phyloP scores from a whole-genome alignment of 2,329 filamentous ascomycete species.

The Dothistroma pini region DNA sequence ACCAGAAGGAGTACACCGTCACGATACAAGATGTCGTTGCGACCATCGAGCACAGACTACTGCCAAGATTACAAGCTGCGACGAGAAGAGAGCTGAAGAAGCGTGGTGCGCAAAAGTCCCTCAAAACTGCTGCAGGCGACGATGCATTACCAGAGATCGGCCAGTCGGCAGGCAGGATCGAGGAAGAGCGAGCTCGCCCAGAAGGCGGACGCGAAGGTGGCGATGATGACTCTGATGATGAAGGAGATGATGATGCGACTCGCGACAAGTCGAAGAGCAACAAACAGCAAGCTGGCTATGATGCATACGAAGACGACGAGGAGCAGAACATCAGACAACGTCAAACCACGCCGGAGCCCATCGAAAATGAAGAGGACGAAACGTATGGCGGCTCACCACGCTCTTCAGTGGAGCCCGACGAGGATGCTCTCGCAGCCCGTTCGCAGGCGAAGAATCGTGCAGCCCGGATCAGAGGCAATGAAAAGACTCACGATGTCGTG shows the following conservation, averaged over 20 bases:
- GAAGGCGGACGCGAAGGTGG: slow-evolving; percentile 49
- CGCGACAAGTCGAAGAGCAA: slow-evolving; percentile 71
- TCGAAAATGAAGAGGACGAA: slow-evolving; percentile 57
- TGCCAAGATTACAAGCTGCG: slow-evolving; percentile 66
- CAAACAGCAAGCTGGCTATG: slow-evolving; percentile 76
- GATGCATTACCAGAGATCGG: slow-evolving; percentile 76
- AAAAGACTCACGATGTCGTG: slow-evolving; percentile 60
- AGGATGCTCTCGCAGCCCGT: slow-evolving; percentile 19
- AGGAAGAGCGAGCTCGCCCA: slow-evolving; percentile 45
- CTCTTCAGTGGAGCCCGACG: slow-evolving; percentile 35
- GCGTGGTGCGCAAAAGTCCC: slow-evolving; percentile 58
- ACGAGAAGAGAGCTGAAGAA: slow-evolving; percentile 76
- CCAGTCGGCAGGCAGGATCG: slow-evolving; percentile 55
- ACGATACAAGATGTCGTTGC: slow-evolving; percentile 69
- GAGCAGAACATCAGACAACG: slow-evolving; percentile 66
- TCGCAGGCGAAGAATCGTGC: slow-evolving; percentile 53
- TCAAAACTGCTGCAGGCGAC: slow-evolving; percentile 47
- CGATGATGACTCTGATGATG: slow-evolving; percentile 69
- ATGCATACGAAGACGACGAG: slow-evolving; percentile 88
- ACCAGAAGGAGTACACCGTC: slow-evolving; percentile 81
- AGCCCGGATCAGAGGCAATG: slow-evolving; percentile 59
- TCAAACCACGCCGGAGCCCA: slow-evolving; percentile 31
- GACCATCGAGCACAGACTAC: slow-evolving; percentile 75
- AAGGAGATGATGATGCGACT: slow-evolving; percentile 55
- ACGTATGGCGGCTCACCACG: slow-evolving; percentile 47